Conservation (phyloP, 352 stramenopile species). For the Phytopythium oedochilum region DNA sequence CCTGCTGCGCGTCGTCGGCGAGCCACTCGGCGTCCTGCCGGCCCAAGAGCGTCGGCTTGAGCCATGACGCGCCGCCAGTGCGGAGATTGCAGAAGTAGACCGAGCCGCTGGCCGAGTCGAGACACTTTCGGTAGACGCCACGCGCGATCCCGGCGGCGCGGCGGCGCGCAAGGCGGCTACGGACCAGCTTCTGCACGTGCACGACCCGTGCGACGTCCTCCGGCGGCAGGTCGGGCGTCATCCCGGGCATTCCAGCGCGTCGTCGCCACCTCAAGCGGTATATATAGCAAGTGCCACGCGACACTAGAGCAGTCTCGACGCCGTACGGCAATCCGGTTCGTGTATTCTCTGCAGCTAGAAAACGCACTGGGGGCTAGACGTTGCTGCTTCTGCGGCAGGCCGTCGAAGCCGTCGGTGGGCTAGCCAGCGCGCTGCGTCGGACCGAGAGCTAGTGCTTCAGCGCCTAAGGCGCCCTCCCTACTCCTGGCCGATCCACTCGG, state of each 20-base stretch:
- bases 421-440: too few relatives aligned
- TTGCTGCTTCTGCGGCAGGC: too few relatives aligned
- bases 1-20: too few relatives aligned
- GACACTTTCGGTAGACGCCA: constrained; percentile 41
- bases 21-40: constrained; percentile 13
- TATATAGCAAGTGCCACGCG: too few relatives aligned
- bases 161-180: constrained; percentile 22
- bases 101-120: constrained; percentile 29
- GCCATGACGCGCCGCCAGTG: constrained; percentile 38
- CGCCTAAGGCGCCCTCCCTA: too few relatives aligned
- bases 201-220: constrained; percentile 17
- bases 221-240: background rate
- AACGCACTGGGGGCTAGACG: too few relatives aligned
- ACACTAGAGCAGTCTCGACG: background rate
- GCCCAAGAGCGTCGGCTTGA: constrained; percentile 35
- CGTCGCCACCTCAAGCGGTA: too few relatives aligned
- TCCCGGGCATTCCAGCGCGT: too few relatives aligned
- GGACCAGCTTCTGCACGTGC: constrained; percentile 29
- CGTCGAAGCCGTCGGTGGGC: too few relatives aligned
- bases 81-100: constrained; percentile 47
- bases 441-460: too few relatives aligned
- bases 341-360: background rate
- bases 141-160: constrained; percentile 19
- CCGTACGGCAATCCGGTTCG: background rate
- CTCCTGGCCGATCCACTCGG: constrained; percentile 82